A percentile compares a stretch with the other conserved stretches of the same genome.
Conservation (phyloP, 768 basidiomycete species). For the Lactifluus subvellereus region DNA sequence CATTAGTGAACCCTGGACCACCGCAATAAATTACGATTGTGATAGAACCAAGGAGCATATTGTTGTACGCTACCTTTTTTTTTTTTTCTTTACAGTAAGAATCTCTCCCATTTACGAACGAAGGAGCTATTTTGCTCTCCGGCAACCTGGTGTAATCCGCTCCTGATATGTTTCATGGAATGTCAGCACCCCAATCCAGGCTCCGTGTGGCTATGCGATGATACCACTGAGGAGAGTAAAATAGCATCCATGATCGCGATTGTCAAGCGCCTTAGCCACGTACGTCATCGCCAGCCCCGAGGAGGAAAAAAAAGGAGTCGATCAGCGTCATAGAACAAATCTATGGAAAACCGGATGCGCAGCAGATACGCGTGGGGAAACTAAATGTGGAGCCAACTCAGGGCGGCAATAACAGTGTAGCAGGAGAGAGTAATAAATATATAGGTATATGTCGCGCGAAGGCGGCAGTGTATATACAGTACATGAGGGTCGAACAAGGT, state of each 20-base stretch:
- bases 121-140: not conserved
- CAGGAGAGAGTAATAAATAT: not conserved
- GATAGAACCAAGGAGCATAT: not conserved
- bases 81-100: not conserved
- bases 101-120: not conserved
- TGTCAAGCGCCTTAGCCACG: constrained; percentile 6
- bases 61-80: not conserved
- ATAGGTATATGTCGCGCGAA: not conserved
- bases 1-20: not conserved
- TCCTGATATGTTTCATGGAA: not conserved
- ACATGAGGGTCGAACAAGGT: not conserved
- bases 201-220: not conserved
- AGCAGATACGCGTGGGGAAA: not conserved
- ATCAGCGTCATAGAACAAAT: not conserved
- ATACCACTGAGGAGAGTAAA: not conserved
- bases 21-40: not conserved
- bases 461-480: not conserved
- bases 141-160: not conserved
- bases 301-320: not conserved
- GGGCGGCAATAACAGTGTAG: not conserved
- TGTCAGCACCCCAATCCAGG: not conserved
- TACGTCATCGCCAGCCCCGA: constrained; percentile 8
- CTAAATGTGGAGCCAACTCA: not conserved
- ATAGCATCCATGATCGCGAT: not conserved
- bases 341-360: not conserved